Evolutionary conservation across 106 monocot species (phyloP), one percentile per base, ranked within the genome.

Genomic region (Agapanthus africanus): DNA sequence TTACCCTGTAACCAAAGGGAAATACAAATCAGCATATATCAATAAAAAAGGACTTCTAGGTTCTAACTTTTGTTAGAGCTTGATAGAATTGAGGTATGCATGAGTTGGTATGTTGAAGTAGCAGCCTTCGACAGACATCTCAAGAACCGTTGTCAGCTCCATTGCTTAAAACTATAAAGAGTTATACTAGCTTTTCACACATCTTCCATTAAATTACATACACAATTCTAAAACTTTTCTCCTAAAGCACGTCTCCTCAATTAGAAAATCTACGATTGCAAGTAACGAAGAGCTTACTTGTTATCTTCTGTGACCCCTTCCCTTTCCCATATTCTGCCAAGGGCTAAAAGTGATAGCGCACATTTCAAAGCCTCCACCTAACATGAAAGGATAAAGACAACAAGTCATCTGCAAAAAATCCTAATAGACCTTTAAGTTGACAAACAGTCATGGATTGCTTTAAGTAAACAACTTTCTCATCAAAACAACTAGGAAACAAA

Each of bases 281-380:
- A 31, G 19, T n/a, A 23, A 7, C 21, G 32, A 67, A 71, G 18
- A 31, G 23, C 76, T 62, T 64, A 91, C 95, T 60, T 88, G 60
- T 88, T 95, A 71, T 95, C 83, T 63, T 88, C 83, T 34, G 76
- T 88, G 41, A 95, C 83, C 74, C 95, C 95, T 71, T 95, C 78
- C 66, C 41, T 95, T 18, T 77, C 81, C 95, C 95, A 95, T 41
- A 82, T 95, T 59, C 79, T 91, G 61, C 59, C 51, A 65, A 95
- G 85, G 23, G 87, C 91, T 70, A 71, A 81, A 79, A 95, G 86
- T 65, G 95, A 95, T 1, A 95, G 69, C 16, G 78, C 85, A 82
- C 95, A 95, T 78, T 95, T 95, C 56, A 95, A 75, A 63, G 91
- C 85, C 73, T 95, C 91, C 65, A 95, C 95, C 95, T 95, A 74